Conservation (phyloP, 2,329 filamentous ascomycete genomes). For the Paecilomyces variotii region DNA sequence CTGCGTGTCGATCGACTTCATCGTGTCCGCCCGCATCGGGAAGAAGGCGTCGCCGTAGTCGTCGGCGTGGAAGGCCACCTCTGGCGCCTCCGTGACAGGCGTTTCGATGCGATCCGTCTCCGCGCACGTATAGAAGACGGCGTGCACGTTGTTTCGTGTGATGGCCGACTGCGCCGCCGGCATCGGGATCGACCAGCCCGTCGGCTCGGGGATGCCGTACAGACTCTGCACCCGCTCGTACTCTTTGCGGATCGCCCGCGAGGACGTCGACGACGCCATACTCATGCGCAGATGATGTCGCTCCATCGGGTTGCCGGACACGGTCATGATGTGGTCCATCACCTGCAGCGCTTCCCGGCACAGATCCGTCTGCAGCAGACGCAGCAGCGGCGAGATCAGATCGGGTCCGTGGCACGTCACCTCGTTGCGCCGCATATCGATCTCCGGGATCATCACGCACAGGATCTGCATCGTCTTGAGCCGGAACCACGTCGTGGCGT, state of each 20-base stretch:
- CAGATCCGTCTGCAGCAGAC: conserved; percentile 84
- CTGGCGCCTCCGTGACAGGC: conserved; percentile 61
- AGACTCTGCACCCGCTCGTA: conserved; percentile 90
- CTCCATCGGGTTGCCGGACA: conserved; percentile 86
- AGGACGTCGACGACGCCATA: conserved; percentile 77
- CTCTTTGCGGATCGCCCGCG: conserved; percentile 79
- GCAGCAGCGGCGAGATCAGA: conserved; percentile 83
- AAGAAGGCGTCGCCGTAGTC: conserved; percentile 75
- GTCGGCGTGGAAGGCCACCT: conserved; percentile 87
- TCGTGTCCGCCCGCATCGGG: conserved; percentile 75
- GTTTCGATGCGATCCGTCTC: conserved; percentile 53
- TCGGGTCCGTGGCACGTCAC: conserved; percentile 88
- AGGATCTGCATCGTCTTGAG: conserved; percentile 87
- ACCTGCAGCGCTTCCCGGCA: conserved; percentile 89
- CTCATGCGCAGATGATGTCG: conserved; percentile 95
- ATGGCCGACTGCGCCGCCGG: conserved; percentile 81
- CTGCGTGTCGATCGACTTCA: conserved; percentile 73
- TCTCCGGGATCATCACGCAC: conserved; percentile 73
- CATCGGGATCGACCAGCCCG: conserved; percentile 91
- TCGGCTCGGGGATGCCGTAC: conserved; percentile 92
- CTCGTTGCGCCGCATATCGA: conserved; percentile 87
- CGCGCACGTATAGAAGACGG: conserved; percentile 90
- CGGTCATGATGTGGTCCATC: conserved; percentile 88
- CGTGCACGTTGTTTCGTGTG: conserved; percentile 87
- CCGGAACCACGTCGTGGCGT: conserved; percentile 82